Conservation (phyloP, 495 filamentous ascomycete genomes). For the Astrothelium subdiscretum region DNA sequence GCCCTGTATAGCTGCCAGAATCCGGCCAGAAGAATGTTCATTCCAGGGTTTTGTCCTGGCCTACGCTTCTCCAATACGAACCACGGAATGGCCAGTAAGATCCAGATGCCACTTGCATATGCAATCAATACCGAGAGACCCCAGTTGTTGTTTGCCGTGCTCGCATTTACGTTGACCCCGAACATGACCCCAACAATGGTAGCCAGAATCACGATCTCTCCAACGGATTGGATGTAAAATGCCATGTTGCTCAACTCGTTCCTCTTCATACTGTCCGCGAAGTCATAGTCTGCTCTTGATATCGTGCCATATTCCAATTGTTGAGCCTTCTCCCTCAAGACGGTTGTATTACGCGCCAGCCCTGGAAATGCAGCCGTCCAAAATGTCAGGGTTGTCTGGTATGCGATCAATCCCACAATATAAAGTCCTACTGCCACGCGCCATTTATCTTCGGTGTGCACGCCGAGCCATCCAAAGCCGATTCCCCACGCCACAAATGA, state of each 20-base stretch:
- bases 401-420: slow-evolving; percentile 52
- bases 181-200: slow-evolving; percentile 54
- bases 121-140: slow-evolving; percentile 52
- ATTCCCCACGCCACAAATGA: slow-evolving; percentile 48
- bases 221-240: slow-evolving; percentile 50
- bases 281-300: slow-evolving; percentile 47
- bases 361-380: slow-evolving; percentile 57
- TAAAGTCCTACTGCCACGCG: slow-evolving; percentile 45
- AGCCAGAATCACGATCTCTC: slow-evolving; percentile 49
- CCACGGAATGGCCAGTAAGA: slow-evolving; percentile 50
- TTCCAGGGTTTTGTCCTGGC: slow-evolving; percentile 39
- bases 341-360: slow-evolving; percentile 45
- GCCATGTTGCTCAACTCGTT: slow-evolving; percentile 48
- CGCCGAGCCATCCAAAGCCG: slow-evolving; percentile 53
- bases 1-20: slow-evolving; percentile 49
- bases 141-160: slow-evolving; percentile 50
- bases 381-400: slow-evolving; percentile 55
- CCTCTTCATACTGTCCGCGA: slow-evolving; percentile 49
- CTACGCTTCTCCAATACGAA: slow-evolving; percentile 52
- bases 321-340: slow-evolving; percentile 42
- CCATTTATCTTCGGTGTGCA: slow-evolving; percentile 46
- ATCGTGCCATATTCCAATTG: slow-evolving; percentile 41
- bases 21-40: slow-evolving; percentile 41
- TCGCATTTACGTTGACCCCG: slow-evolving; percentile 45
- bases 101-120: slow-evolving; percentile 51